A percentile compares a stretch with the other conserved stretches of the same genome.
phyloP scores from a whole-genome alignment of 352 stramenopile genomes.

The Aphanomyces euteiches region DNA sequence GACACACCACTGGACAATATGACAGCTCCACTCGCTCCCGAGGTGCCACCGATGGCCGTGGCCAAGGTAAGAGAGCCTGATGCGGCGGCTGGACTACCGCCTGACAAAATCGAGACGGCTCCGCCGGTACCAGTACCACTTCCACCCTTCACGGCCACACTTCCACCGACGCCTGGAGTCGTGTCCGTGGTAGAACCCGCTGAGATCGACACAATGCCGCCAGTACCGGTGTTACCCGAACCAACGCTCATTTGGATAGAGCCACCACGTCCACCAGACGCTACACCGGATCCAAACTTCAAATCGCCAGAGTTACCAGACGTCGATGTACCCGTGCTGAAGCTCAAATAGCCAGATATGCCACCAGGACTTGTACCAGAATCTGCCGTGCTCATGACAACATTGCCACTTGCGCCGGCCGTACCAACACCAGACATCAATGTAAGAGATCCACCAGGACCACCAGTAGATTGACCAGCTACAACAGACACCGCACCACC shows the following conservation, averaged over 20 bases:
- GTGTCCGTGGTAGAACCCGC: slow-evolving; percentile 26
- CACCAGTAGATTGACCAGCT: too few species aligned
- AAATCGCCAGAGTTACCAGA: slow-evolving; percentile 36
- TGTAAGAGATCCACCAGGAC: too few species aligned
- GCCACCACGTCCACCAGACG: slow-evolving; percentile 30
- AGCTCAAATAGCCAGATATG: not conserved
- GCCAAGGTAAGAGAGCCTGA: slow-evolving; percentile 33
- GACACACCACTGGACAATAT: slow-evolving; percentile 31
- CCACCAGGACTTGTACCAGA: too few species aligned
- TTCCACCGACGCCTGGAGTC: slow-evolving; percentile 6
- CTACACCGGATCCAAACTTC: slow-evolving; percentile 18
- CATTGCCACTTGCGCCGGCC: too few species aligned
- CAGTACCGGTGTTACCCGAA: slow-evolving; percentile 32
- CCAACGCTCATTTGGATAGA: slow-evolving; percentile 33
- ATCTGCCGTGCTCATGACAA: too few species aligned
- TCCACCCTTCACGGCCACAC: slow-evolving; percentile 28
- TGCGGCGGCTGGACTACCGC: slow-evolving; percentile 9
- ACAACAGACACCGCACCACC: too few species aligned
- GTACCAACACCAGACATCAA: too few species aligned
- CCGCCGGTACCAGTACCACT: slow-evolving; percentile 36
- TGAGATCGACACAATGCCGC: slow-evolving; percentile 35
- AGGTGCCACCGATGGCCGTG: slow-evolving; percentile 35
- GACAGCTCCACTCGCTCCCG: slow-evolving; percentile 35
- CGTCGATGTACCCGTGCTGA: not conserved
- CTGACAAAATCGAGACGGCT: slow-evolving; percentile 33